Evolutionary conservation across 495 filamentous ascomycete species (phyloP).

Genomic region (Lentithecium fluviatile): DNA sequence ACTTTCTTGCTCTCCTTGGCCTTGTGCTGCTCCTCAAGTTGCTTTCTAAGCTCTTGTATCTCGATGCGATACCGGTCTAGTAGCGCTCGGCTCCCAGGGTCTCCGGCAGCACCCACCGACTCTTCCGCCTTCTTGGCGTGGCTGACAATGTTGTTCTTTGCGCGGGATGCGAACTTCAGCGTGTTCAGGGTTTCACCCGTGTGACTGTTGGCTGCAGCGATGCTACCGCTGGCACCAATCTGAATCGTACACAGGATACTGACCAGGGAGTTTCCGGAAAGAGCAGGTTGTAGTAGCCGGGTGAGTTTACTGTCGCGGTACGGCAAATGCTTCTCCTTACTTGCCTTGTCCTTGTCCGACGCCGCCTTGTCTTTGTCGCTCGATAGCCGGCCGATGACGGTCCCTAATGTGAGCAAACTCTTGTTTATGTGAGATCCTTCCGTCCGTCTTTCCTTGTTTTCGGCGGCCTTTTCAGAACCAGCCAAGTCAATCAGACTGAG

Average conservation of each 20-base stretch:
- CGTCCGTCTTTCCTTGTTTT: constrained; percentile 88
- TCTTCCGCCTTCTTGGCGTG: constrained; percentile 96
- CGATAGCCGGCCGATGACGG: constrained; percentile 83
- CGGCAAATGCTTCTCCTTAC: constrained; percentile 88
- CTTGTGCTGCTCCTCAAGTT: constrained; percentile 76
- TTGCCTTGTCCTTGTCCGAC: constrained; percentile 50
- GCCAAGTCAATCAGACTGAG: constrained; percentile 94
- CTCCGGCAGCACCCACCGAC: constrained; percentile 62
- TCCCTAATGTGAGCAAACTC: constrained; percentile 90
- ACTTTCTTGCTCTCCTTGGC: constrained; percentile 62
- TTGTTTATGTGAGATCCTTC: constrained; percentile 99
- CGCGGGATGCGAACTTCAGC: constrained; percentile 91
- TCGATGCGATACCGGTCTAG: constrained; percentile 94
- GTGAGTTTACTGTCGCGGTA: constrained; percentile 98
- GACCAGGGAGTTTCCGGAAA: constrained; percentile 90
- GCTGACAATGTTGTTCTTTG: constrained; percentile 96
- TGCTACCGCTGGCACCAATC: constrained; percentile 64
- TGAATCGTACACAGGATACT: constrained; percentile 97
- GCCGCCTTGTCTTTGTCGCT: constrained; percentile 82
- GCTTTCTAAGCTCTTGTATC: constrained; percentile 75
- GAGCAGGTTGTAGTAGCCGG: constrained; percentile 82
- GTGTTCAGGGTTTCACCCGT: constrained; percentile 91
- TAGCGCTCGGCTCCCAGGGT: constrained; percentile 80
- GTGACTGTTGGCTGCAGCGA: constrained; percentile 62
- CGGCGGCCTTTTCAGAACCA: constrained; percentile 91